phyloP scores from a whole-genome alignment of 1,139 yeast genomes.

The Lodderomyces beijingensis region DNA sequence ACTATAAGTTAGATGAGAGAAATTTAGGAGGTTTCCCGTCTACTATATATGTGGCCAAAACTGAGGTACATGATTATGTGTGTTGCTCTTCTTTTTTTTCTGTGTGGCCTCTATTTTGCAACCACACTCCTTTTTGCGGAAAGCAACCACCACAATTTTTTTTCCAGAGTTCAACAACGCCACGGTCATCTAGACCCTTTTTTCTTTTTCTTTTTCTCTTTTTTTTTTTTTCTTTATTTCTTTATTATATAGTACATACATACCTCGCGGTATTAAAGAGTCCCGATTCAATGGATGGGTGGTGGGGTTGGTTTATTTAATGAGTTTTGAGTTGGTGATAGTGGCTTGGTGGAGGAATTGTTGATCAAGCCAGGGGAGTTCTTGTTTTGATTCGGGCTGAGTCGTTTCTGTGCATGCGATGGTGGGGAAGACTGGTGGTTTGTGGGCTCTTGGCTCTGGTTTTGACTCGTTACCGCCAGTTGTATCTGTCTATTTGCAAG shows the following conservation, averaged over 20 bases:
- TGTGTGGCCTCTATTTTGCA: too few relatives aligned
- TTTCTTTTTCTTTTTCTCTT: background rate
- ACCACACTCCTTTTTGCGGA: too few relatives aligned
- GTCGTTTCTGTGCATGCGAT: background rate
- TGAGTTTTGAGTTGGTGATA: conserved; percentile 5
- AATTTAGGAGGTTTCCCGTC: too few relatives aligned
- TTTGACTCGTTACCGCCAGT: too few relatives aligned
- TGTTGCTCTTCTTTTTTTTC: too few relatives aligned
- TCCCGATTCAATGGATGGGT: conserved; percentile 1
- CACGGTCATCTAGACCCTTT: too few relatives aligned
- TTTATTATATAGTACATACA: conserved; percentile 4
- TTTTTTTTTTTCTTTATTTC: background rate
- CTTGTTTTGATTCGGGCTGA: background rate
- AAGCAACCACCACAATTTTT: too few relatives aligned
- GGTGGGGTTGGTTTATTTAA: conserved; percentile 3
- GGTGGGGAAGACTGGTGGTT: background rate
- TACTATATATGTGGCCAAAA: too few relatives aligned
- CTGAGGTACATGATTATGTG: too few relatives aligned
- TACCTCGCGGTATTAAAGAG: conserved; percentile 2
- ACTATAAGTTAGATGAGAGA: too few relatives aligned
- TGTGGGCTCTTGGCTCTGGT: background rate
- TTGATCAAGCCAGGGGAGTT: background rate
- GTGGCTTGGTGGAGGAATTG: conserved; percentile 3
- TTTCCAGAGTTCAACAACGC: too few relatives aligned
- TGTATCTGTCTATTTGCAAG: too few relatives aligned